Evolutionary conservation across 148 eudicot genomes (phyloP).

Genomic region (Simmondsia chinensis): DNA sequence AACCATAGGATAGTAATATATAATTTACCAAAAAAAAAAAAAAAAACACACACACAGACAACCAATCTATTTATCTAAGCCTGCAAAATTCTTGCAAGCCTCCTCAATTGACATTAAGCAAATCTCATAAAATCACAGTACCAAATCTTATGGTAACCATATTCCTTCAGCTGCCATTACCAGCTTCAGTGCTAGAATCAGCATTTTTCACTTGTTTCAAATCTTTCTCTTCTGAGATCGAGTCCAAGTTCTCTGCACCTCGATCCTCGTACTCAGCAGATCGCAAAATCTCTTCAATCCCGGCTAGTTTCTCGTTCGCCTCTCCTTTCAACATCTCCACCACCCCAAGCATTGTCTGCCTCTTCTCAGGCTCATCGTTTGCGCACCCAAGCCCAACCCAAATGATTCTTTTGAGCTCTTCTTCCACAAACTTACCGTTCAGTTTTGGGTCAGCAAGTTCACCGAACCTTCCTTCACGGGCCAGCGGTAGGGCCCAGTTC

Average conservation of each 20-base stretch:
- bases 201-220: slow-evolving; percentile 8
- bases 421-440: slow-evolving; percentile 53
- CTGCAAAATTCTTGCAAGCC: too few relatives aligned
- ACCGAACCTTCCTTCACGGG: slow-evolving; percentile 39
- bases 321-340: slow-evolving; percentile 69
- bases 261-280: slow-evolving; percentile 12
- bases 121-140: too few relatives aligned
- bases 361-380: slow-evolving; percentile 52
- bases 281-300: slow-evolving; percentile 30
- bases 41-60: too few relatives aligned
- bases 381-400: slow-evolving; percentile 58
- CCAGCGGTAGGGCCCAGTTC: slow-evolving; percentile 78
- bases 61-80: too few relatives aligned
- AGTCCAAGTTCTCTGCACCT: neutral
- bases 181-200: slow-evolving; percentile 5
- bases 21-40: too few relatives aligned
- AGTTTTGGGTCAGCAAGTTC: slow-evolving; percentile 67
- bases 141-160: too few relatives aligned
- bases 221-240: slow-evolving; percentile 17
- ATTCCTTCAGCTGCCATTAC: slow-evolving; percentile 9
- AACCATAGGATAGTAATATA: too few relatives aligned
- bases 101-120: too few relatives aligned
- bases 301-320: slow-evolving; percentile 38
- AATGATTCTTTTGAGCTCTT: slow-evolving; percentile 51
- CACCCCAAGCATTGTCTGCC: slow-evolving; percentile 82